Conservation (phyloP, 148 eudicot species). For the Fallopia convolvulus region DNA sequence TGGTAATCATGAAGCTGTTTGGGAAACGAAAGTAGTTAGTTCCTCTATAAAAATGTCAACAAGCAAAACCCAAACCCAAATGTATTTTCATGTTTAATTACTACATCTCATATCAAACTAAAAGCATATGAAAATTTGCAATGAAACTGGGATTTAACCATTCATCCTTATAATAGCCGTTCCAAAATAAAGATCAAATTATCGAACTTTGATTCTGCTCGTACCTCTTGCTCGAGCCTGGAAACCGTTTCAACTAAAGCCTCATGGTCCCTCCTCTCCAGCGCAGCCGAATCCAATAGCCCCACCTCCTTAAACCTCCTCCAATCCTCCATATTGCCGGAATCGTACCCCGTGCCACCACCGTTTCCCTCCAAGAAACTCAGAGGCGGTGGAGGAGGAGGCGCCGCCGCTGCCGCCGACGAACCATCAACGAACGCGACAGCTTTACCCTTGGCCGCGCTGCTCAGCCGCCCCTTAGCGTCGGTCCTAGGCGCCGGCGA, state of each 20-base stretch:
- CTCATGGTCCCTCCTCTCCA: slow-evolving; percentile 52
- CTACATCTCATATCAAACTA: too few relatives aligned
- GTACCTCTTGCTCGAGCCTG: slow-evolving; percentile 62
- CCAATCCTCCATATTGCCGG: slow-evolving; percentile 58
- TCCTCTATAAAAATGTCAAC: not conserved
- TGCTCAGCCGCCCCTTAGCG: slow-evolving; percentile 7
- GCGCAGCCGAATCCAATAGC: slow-evolving; percentile 45
- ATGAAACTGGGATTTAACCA: too few relatives aligned
- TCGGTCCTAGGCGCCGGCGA: slow-evolving; percentile 23
- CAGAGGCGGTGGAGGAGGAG: slow-evolving; percentile 45
- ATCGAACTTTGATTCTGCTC: not conserved
- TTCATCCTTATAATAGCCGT: too few relatives aligned
- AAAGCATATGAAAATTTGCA: too few relatives aligned
- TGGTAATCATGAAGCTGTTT: slow-evolving; percentile 80
- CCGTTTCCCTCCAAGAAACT: slow-evolving; percentile 29
- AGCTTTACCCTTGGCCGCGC: slow-evolving; percentile 40
- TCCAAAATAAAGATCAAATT: not conserved
- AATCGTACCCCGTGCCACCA: slow-evolving; percentile 11
- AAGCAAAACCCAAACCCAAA: not conserved
- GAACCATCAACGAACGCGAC: slow-evolving; percentile 49
- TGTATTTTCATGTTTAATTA: too few relatives aligned
- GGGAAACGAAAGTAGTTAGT: not conserved
- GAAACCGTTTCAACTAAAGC: slow-evolving; percentile 37
- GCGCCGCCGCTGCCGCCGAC: slow-evolving; percentile 4
- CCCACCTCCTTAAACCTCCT: slow-evolving; percentile 73